Evolutionary conservation across 768 basidiomycete species (phyloP).

Genomic region (Chiua virens): DNA sequence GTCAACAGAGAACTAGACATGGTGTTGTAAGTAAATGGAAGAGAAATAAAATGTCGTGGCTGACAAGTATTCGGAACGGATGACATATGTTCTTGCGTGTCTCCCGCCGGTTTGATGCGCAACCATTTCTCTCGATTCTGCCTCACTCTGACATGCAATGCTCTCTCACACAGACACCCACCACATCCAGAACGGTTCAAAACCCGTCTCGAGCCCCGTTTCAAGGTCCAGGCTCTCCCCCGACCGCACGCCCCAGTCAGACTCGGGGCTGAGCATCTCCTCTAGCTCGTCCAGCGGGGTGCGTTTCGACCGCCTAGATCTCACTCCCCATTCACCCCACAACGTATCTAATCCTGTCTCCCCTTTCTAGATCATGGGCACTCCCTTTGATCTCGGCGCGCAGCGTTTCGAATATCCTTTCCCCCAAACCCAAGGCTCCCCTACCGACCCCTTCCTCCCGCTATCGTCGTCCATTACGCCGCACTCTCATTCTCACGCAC

Average conservation of each 20-base stretch:
- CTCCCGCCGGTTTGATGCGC: not conserved
- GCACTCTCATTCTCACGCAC: slow-evolving; percentile 27
- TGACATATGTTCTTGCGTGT: slow-evolving; percentile 3
- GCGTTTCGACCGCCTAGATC: no score
- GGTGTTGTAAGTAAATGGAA: not conserved
- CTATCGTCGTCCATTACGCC: slow-evolving; percentile 22
- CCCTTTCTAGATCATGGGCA: slow-evolving; percentile 30
- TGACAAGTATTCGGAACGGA: slow-evolving; percentile 4
- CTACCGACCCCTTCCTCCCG: slow-evolving; percentile 26
- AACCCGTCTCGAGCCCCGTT: not conserved
- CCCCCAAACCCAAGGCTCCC: slow-evolving; percentile 29
- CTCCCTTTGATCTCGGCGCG: slow-evolving; percentile 34
- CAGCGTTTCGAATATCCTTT: slow-evolving; percentile 35
- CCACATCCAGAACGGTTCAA: slow-evolving; percentile 2
- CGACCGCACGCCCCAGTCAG: slow-evolving; percentile 25
- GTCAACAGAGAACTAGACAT: slow-evolving; percentile 9
- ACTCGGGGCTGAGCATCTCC: slow-evolving; percentile 32
- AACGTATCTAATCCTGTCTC: not conserved
- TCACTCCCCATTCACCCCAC: no score
- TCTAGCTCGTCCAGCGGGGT: slow-evolving; percentile 34
- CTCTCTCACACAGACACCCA: slow-evolving; percentile 19
- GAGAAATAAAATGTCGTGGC: not conserved
- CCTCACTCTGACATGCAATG: slow-evolving; percentile 4
- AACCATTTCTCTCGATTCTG: not conserved
- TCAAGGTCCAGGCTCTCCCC: not conserved